These are phyloP conservation scores for Basipetospora chlamydospora DNA, from an alignment of 2,329 filamentous ascomycete genomes.

Conservation along the genomic window DNA sequence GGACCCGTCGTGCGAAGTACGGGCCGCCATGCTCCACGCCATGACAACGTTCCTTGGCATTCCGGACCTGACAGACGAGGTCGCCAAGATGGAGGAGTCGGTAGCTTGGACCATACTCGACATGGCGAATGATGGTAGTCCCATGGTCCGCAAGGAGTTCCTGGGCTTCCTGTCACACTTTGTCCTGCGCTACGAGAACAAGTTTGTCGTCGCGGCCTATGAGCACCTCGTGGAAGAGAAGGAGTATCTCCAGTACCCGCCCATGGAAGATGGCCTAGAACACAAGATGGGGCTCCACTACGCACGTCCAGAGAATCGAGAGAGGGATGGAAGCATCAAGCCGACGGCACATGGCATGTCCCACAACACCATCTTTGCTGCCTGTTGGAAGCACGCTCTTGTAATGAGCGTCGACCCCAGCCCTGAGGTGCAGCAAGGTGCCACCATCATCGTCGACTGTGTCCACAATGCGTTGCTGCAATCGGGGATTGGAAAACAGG, in stretches of 20 bases:
- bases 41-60: slow-evolving; percentile 91
- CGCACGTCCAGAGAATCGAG: slow-evolving; percentile 38
- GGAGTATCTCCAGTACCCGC: slow-evolving; percentile 46
- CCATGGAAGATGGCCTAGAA: slow-evolving; percentile 39
- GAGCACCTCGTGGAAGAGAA: slow-evolving; percentile 81
- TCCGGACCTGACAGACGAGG: slow-evolving; percentile 79
- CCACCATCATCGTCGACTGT: slow-evolving; percentile 72
- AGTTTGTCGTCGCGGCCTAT: slow-evolving; percentile 81
- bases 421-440: slow-evolving; percentile 79
- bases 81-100: slow-evolving; percentile 78
- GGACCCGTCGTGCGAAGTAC: slow-evolving; percentile 82
- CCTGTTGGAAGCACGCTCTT: slow-evolving; percentile 85
- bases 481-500: slow-evolving; percentile 58
- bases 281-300: slow-evolving; percentile 51
- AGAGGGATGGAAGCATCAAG: slow-evolving; percentile 43
- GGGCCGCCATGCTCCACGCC: slow-evolving; percentile 84
- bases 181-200: slow-evolving; percentile 76
- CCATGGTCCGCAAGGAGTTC: slow-evolving; percentile 85
- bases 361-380: slow-evolving; percentile 80
- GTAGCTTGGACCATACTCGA: slow-evolving; percentile 80
- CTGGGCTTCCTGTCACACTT: slow-evolving; percentile 90
- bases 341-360: slow-evolving; percentile 46
- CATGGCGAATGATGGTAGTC: slow-evolving; percentile 87
- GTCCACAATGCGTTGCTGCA: slow-evolving; percentile 65
- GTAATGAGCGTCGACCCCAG: slow-evolving; percentile 89